phyloP scores from a whole-genome alignment of 2,329 filamentous ascomycete genomes.

The Lachnellula cervina region DNA sequence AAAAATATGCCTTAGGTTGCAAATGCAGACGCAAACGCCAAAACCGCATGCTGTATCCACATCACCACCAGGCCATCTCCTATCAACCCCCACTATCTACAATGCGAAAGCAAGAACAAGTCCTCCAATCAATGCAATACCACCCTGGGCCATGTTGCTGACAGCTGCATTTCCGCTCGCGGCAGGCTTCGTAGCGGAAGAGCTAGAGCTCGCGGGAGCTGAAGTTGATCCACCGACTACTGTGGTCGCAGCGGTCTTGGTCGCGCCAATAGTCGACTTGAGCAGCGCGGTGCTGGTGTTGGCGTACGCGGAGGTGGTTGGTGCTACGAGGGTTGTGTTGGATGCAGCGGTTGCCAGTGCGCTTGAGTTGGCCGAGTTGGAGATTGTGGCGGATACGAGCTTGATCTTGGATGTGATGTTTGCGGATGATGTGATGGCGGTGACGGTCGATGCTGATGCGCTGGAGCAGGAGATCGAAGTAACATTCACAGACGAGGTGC shows the following conservation, averaged over 20 bases:
- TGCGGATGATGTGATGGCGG: background rate
- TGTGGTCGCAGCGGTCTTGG: background rate
- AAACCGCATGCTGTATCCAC: background rate
- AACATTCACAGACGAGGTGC: background rate
- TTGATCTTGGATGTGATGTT: background rate
- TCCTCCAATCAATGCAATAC: slow-evolving; percentile 20
- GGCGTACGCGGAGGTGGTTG: slow-evolving; percentile 37
- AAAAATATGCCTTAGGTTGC: background rate
- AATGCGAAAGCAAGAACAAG: slow-evolving; percentile 22
- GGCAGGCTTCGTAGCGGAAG: background rate
- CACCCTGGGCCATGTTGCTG: slow-evolving; percentile 15
- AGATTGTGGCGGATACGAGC: slow-evolving; percentile 1
- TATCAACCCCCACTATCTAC: slow-evolving; percentile 7
- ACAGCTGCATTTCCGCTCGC: slow-evolving; percentile 4
- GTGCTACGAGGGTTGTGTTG: background rate
- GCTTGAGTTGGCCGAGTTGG: slow-evolving; percentile 4
- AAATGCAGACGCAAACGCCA: background rate
- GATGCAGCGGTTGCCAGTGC: background rate
- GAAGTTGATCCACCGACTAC: background rate
- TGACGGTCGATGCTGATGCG: slow-evolving; percentile 1
- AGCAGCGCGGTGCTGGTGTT: slow-evolving; percentile 33
- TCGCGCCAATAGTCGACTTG: background rate
- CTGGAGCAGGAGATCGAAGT: background rate
- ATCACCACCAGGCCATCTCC: background rate
- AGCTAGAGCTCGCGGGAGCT: slow-evolving; percentile 2